These are phyloP conservation scores for Lenwebbia sp. DNA, from an alignment of 345 rosid species.

Conservation along the genomic window DNA sequence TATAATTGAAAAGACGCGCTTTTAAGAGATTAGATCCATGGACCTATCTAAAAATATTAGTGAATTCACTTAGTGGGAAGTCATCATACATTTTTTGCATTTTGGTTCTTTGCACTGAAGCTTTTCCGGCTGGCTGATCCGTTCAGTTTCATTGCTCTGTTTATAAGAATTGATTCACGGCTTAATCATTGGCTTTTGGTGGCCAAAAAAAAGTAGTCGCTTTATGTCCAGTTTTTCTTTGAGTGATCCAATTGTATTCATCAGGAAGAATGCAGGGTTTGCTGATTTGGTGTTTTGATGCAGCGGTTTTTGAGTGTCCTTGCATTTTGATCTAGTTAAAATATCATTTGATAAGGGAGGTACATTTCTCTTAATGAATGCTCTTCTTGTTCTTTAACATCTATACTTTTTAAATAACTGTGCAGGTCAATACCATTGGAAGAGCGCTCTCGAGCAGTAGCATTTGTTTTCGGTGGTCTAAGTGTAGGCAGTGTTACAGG, in stretches of 20 bases:
- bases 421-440: constrained; percentile 79
- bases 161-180: background rate
- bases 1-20: background rate
- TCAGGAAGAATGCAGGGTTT: background rate
- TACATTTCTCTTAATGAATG: background rate
- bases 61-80: background rate
- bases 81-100: background rate
- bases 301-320: background rate
- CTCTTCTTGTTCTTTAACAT: background rate
- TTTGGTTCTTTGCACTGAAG: background rate
- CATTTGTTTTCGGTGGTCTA: constrained; percentile 86
- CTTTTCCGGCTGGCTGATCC: background rate
- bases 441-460: constrained; percentile 90
- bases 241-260: background rate
- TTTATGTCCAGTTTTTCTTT: background rate
- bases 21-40: background rate
- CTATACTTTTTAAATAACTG: background rate
- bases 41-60: background rate
- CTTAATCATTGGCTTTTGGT: background rate
- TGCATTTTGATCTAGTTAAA: background rate
- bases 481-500: constrained; percentile 89
- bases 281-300: background rate
- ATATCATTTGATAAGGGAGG: background rate
- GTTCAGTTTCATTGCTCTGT: background rate
- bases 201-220: background rate